Evolutionary conservation across 129 eudicot genomes (phyloP).

Genomic region (Lactuca sativa): DNA sequence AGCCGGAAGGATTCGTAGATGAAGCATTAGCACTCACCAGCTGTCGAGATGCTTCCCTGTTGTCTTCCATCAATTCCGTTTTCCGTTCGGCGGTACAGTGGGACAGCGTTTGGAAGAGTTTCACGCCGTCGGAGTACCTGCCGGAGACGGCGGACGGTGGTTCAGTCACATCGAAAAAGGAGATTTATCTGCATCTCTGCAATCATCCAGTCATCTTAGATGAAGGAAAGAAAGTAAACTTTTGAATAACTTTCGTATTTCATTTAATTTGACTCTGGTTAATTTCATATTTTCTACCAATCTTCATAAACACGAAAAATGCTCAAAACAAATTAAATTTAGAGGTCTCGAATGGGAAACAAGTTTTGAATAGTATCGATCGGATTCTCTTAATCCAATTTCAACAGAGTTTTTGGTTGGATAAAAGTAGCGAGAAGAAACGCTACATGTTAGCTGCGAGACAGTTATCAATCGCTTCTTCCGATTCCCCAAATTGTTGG

Average conservation of each 20-base stretch:
- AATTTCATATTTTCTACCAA: too few species aligned
- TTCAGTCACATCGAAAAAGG: conserved; percentile 33
- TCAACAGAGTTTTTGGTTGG: conserved; percentile 14
- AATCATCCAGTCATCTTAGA: conserved; percentile 52
- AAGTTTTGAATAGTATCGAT: too few species aligned
- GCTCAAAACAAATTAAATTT: too few species aligned
- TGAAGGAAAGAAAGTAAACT: conserved; percentile 44
- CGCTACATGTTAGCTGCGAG: conserved; percentile 20
- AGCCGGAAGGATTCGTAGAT: conserved; percentile 56
- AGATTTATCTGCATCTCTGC: conserved; percentile 40
- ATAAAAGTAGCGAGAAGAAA: conserved; percentile 5
- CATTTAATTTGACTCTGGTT: background rate
- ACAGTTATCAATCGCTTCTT: background rate
- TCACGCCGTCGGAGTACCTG: conserved; percentile 53
- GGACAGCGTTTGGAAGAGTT: conserved; percentile 56
- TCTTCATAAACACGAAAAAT: too few species aligned
- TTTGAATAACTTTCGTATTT: background rate
- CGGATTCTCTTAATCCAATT: too few species aligned
- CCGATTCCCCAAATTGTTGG: conserved; percentile 13
- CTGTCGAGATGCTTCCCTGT: conserved; percentile 48
- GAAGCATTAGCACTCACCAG: conserved; percentile 40
- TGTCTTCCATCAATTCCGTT: conserved; percentile 29
- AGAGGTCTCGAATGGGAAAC: too few species aligned
- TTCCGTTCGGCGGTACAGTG: conserved; percentile 56
- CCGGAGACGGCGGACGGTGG: conserved; percentile 20